Evolutionary conservation across 208 protist genomes (phyloP).

Genomic region (Wallacemonas rigidus): DNA sequence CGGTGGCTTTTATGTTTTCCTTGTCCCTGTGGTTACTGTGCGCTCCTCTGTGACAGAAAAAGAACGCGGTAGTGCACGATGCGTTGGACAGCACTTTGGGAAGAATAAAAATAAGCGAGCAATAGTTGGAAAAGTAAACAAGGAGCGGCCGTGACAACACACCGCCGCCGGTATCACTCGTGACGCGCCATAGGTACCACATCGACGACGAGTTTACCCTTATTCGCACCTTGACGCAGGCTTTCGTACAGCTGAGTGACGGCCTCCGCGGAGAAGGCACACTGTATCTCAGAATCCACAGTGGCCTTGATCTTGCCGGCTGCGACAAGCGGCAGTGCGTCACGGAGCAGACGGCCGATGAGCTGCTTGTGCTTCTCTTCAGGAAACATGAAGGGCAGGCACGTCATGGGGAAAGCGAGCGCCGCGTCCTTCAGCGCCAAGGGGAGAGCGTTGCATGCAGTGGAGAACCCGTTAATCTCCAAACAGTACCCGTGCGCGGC

Average conservation of each 20-base stretch:
- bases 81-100: too few species aligned
- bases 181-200: conserved; percentile 3
- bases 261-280: conserved; percentile 14
- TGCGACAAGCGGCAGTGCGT: conserved; percentile 17
- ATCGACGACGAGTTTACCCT: conserved; percentile 21
- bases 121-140: too few species aligned
- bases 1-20: too few species aligned
- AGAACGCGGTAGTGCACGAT: too few species aligned
- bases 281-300: conserved; percentile 15
- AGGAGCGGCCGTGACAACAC: neutral
- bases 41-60: too few species aligned
- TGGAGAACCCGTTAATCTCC: conserved; percentile 17
- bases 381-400: conserved; percentile 24
- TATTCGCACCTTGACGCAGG: conserved; percentile 13
- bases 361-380: neutral
- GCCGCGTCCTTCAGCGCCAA: conserved; percentile 21
- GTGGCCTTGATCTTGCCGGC: conserved; percentile 13
- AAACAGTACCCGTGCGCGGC: conserved; percentile 19
- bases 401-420: conserved; percentile 12
- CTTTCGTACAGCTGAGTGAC: conserved; percentile 6
- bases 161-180: neutral
- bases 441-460: neutral
- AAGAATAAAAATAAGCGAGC: too few species aligned
- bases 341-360: conserved; percentile 10
- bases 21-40: too few species aligned